phyloP scores from a whole-genome alignment of 495 filamentous ascomycete genomes.

The Lepidopterella palustris region DNA sequence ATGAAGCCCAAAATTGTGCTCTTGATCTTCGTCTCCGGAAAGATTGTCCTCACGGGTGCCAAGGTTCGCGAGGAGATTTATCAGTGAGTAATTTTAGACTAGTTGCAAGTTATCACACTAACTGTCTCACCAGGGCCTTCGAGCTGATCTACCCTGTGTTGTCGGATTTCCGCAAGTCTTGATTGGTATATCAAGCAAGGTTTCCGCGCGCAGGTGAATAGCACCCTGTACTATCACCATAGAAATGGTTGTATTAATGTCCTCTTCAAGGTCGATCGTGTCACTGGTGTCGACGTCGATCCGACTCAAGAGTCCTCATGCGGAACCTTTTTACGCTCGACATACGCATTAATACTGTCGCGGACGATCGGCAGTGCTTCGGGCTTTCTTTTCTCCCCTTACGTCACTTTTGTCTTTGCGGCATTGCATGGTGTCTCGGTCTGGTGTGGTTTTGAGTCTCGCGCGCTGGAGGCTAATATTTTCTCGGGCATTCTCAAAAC shows the following conservation, averaged over 20 bases:
- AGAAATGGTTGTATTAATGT: background rate
- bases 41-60: conserved; percentile 96
- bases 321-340: background rate
- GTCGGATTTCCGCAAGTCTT: conserved; percentile 50
- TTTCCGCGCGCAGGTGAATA: background rate
- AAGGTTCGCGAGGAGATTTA: conserved; percentile 99
- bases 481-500: conserved; percentile 6
- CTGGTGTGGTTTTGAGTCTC: background rate
- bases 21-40: conserved; percentile 96
- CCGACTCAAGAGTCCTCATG: background rate
- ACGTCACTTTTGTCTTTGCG: conserved; percentile 9
- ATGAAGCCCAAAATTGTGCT: conserved; percentile 99
- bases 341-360: background rate
- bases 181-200: conserved; percentile 6
- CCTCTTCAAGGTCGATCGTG: background rate
- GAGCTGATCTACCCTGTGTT: conserved; percentile 99
- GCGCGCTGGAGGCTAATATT: background rate
- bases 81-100: conserved; percentile 38
- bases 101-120: background rate
- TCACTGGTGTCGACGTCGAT: conserved; percentile 1
- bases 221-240: background rate
- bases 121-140: conserved; percentile 53
- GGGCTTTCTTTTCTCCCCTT: background rate
- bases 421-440: conserved; percentile 30
- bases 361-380: background rate